Percentiles rank a stretch among this genome's conserved stretches.
Conservation (phyloP, 805 yeast genomes). For the Candida incommunis region DNA sequence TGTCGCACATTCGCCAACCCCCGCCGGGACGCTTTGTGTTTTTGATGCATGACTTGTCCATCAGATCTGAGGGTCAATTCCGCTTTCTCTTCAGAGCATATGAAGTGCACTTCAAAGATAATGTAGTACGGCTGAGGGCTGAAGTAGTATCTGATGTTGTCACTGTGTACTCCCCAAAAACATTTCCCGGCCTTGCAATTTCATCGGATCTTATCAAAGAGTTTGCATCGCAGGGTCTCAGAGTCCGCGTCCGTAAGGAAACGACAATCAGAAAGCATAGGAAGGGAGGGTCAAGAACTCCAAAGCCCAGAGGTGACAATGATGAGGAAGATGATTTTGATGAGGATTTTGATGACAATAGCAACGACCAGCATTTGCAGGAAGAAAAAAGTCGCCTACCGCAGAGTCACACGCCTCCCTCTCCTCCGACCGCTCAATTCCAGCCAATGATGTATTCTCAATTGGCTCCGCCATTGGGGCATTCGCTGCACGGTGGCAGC, state of each 20-base stretch:
- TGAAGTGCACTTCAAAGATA: constrained; percentile 13
- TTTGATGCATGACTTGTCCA: constrained; percentile 19
- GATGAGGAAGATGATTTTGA: background rate
- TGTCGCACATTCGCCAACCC: constrained; percentile 14
- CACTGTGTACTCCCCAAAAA: constrained; percentile 20
- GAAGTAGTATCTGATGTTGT: constrained; percentile 12
- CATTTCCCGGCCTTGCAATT: constrained; percentile 21
- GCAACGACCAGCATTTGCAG: background rate
- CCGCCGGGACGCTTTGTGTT: constrained; percentile 18
- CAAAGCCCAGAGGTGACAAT: background rate
- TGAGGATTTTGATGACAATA: background rate
- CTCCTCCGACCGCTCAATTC: background rate
- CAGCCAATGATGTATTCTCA: background rate
- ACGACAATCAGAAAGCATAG: constrained; percentile 4
- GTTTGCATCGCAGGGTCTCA: constrained; percentile 18
- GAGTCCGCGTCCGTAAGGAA: constrained; percentile 18
- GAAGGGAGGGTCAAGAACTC: background rate
- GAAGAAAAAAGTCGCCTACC: too few species aligned
- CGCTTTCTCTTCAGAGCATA: constrained; percentile 17
- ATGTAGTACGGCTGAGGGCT: constrained; percentile 10
- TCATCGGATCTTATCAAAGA: constrained; percentile 19
- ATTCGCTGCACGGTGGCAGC: too few species aligned
- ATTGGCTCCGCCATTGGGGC: too few species aligned
- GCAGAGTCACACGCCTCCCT: background rate
- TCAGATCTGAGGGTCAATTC: constrained; percentile 21